phyloP scores from a whole-genome alignment of 2,329 filamentous ascomycete genomes.

The Truncatella angustata region DNA sequence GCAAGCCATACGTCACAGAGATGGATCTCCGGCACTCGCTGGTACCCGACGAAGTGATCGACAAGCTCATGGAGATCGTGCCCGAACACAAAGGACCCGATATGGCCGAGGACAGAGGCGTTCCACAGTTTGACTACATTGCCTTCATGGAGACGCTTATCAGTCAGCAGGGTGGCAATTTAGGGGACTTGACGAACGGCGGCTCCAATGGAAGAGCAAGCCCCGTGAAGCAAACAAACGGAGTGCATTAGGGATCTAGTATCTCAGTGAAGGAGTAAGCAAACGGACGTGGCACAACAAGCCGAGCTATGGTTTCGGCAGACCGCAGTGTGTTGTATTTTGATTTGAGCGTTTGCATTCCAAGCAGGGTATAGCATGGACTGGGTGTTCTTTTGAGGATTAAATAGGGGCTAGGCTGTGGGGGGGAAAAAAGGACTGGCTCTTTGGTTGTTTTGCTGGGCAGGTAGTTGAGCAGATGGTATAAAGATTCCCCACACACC shows the following conservation, averaged over 20 bases:
- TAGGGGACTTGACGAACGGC: constrained; percentile 20
- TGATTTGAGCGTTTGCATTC: neutral
- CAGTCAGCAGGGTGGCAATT: constrained; percentile 17
- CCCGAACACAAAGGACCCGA: constrained; percentile 82
- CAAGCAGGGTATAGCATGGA: neutral
- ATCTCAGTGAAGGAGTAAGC: neutral
- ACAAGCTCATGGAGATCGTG: constrained; percentile 85
- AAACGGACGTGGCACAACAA: neutral
- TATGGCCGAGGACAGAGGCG: constrained; percentile 76
- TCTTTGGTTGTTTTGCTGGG: neutral
- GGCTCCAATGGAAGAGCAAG: constrained; percentile 27
- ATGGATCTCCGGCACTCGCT: constrained; percentile 93
- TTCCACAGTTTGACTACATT: constrained; percentile 93
- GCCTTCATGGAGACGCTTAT: constrained; percentile 93
- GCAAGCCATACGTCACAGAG: constrained; percentile 98
- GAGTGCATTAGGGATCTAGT: constrained; percentile 15
- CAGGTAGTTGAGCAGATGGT: neutral
- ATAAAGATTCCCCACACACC: neutral
- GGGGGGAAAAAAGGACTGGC: neutral
- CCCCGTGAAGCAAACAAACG: constrained; percentile 26
- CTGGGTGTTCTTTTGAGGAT: neutral
- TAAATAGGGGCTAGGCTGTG: neutral
- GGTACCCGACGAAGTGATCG: constrained; percentile 95
- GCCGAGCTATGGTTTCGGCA: neutral
- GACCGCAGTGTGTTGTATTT: neutral